These are phyloP conservation scores for Salvia hispanica DNA, from an alignment of 257 asterid species.

Conservation along the genomic window DNA sequence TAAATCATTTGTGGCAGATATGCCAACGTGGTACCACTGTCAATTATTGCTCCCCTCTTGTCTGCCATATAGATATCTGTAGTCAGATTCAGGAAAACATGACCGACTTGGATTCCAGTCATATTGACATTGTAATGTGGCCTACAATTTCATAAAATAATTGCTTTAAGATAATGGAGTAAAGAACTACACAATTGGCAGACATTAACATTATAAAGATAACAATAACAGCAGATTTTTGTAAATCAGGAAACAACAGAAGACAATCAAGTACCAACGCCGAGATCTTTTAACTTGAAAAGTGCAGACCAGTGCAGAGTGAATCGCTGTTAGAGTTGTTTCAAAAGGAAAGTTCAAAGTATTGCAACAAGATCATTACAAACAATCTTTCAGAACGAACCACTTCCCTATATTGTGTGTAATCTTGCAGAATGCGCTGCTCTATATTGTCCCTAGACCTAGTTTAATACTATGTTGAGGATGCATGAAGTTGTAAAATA, in stretches of 20 bases:
- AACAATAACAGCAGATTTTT: constrained; percentile 5
- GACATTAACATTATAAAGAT: constrained; percentile 17
- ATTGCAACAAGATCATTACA: neutral
- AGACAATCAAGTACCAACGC: constrained; percentile 8
- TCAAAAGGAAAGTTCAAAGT: constrained; percentile 12
- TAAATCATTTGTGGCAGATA: constrained; percentile 87
- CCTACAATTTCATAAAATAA: constrained; percentile 47
- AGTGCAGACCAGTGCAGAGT: constrained; percentile 15
- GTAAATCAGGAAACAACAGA: constrained; percentile 4
- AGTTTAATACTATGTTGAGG: constrained; percentile 12
- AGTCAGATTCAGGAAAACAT: constrained; percentile 64
- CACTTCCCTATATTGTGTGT: constrained; percentile 13
- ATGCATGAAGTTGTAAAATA: constrained; percentile 13
- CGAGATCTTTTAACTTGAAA: constrained; percentile 6
- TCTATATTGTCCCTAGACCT: constrained; percentile 6
- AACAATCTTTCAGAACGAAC: neutral
- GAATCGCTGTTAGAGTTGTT: constrained; percentile 17
- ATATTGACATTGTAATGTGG: constrained; percentile 97
- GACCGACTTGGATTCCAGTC: constrained; percentile 87
- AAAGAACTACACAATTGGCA: constrained; percentile 14
- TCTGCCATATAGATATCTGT: constrained; percentile 60
- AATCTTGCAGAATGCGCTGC: constrained; percentile 14
- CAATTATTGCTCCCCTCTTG: constrained; percentile 84
- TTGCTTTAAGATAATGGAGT: constrained; percentile 12
- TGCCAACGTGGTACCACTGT: constrained; percentile 98